Percentiles rank a stretch among this genome's conserved stretches.
phyloP scores from a whole-genome alignment of 2,329 filamentous ascomycete genomes.

The Alternaria rosae region DNA sequence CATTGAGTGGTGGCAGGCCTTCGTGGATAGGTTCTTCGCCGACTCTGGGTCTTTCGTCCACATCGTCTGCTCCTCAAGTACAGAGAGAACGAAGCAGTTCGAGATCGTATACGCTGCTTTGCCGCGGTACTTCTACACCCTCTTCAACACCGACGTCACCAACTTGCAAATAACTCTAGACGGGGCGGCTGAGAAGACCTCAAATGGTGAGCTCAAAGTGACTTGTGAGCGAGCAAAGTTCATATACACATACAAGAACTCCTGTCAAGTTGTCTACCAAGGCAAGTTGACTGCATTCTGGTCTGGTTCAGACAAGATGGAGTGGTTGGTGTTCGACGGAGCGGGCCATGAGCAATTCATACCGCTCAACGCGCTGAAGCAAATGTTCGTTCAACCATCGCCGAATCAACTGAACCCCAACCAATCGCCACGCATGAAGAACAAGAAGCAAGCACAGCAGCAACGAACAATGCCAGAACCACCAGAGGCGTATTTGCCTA shows the following conservation, averaged over 20 bases:
- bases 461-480: constrained; percentile 34
- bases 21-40: constrained; percentile 84
- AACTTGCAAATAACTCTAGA: constrained; percentile 88
- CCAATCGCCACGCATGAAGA: constrained; percentile 62
- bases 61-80: constrained; percentile 63
- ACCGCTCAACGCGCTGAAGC: constrained; percentile 67
- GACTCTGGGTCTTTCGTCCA: constrained; percentile 78
- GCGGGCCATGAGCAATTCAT: constrained; percentile 83
- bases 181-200: constrained; percentile 63
- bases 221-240: constrained; percentile 80
- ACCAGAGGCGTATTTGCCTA: constrained; percentile 52
- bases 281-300: constrained; percentile 82
- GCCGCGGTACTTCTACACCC: constrained; percentile 86
- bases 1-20: constrained; percentile 77
- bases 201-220: constrained; percentile 74
- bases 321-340: constrained; percentile 83
- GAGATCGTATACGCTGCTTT: constrained; percentile 84
- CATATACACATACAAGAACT: constrained; percentile 87
- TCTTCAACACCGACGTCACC: constrained; percentile 83
- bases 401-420: constrained; percentile 59
- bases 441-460: constrained; percentile 57
- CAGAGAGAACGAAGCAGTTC: constrained; percentile 76
- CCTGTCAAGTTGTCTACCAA: constrained; percentile 79
- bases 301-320: constrained; percentile 78
- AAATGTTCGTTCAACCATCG: constrained; percentile 55